Evolutionary conservation across 768 basidiomycete species (phyloP).

Genomic region (Russula griseocarnosa): DNA sequence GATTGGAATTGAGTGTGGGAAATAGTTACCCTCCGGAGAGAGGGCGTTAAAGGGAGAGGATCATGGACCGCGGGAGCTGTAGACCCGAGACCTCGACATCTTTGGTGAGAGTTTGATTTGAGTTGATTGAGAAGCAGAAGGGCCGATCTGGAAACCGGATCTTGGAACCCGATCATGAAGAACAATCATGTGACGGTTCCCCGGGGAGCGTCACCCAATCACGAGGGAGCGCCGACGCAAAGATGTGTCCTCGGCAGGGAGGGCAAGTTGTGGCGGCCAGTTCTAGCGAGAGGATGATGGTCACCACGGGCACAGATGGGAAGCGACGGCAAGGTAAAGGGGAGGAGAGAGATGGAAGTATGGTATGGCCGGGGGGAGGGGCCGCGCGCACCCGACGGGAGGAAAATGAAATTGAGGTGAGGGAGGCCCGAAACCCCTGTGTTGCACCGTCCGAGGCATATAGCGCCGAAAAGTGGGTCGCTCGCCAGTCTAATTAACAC

Average conservation of each 20-base stretch:
- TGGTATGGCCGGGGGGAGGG: not conserved
- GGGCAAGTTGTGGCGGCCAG: not conserved
- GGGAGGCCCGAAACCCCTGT: slow-evolving; percentile 25
- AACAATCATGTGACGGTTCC: slow-evolving; percentile 28
- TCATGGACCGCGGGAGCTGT: slow-evolving; percentile 3
- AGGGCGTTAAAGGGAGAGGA: no score
- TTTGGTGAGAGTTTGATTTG: slow-evolving; percentile 6
- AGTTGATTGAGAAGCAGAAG: slow-evolving; percentile 14
- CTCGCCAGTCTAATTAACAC: slow-evolving; percentile 25
- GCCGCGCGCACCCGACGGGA: slow-evolving; percentile 15
- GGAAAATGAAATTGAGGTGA: slow-evolving; percentile 25
- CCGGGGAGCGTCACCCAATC: slow-evolving; percentile 26
- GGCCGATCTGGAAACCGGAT: slow-evolving; percentile 22
- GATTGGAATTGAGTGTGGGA: not conserved
- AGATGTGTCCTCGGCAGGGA: slow-evolving; percentile 3
- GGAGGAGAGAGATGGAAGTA: not conserved
- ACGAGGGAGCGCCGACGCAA: not conserved
- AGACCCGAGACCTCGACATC: not conserved
- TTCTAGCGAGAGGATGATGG: slow-evolving; percentile 5
- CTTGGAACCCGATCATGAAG: slow-evolving; percentile 27
- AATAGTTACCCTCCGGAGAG: not conserved
- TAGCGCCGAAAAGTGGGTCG: slow-evolving; percentile 17
- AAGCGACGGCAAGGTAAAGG: not conserved
- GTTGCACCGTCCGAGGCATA: not conserved
- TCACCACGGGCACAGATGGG: not conserved